Evolutionary conservation across 805 yeast genomes (phyloP).

Genomic region (Wickerhamomyces ciferrii): DNA sequence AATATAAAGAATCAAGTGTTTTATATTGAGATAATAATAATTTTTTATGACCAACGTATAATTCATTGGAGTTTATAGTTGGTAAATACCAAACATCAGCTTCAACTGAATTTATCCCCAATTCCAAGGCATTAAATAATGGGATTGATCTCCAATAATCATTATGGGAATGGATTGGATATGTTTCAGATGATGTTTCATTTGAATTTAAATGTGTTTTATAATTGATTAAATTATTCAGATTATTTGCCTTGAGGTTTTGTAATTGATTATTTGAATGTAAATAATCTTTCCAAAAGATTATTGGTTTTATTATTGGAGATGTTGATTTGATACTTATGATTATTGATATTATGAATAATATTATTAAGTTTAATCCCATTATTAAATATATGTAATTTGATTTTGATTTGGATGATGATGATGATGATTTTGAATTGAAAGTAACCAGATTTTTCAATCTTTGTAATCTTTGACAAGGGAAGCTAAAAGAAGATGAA

Average conservation of each 20-base stretch:
- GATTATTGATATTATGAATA: too few relatives aligned
- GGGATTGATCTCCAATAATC: constrained; percentile 63
- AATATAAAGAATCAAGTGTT: constrained; percentile 45
- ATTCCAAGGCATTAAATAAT: constrained; percentile 45
- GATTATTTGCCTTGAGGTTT: too few relatives aligned
- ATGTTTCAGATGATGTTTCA: not conserved
- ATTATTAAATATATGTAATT: too few relatives aligned
- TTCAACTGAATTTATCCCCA: constrained; percentile 55
- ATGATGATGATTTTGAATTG: too few relatives aligned
- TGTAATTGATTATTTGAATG: not conserved
- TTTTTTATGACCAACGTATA: constrained; percentile 62
- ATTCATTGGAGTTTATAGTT: constrained; percentile 19
- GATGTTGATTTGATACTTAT: too few relatives aligned
- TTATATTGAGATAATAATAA: constrained; percentile 35
- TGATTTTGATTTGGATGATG: too few relatives aligned
- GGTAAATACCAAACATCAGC: constrained; percentile 54
- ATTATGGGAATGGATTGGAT: constrained; percentile 59
- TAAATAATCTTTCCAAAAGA: not conserved
- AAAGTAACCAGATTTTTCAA: too few relatives aligned
- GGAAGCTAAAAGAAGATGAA: too few relatives aligned
- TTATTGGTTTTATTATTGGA: too few relatives aligned
- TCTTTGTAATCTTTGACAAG: too few relatives aligned
- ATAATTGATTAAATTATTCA: too few relatives aligned
- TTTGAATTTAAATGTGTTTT: not conserved
- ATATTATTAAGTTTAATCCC: too few relatives aligned